Base-by-base conservation (phyloP, 2,329 filamentous ascomycete genomes). In the Hymenoscyphus fructigenus region DNA sequence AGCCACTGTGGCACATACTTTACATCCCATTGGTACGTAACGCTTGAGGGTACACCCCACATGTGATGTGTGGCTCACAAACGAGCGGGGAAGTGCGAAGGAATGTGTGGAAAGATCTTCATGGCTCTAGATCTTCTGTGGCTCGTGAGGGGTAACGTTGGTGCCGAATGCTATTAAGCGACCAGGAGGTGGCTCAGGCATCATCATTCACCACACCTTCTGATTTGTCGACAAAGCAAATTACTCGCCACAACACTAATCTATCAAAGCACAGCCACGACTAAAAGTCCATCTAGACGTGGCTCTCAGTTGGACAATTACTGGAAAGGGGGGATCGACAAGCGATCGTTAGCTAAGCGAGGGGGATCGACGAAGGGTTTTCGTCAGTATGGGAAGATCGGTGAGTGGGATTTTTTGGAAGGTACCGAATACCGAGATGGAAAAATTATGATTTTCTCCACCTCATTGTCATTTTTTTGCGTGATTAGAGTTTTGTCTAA, bases 191-290 rank as follows among this genome's bases (percentile, higher is more conserved):
- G 47, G 47, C 47, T 53, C 20, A 23, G 47, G 9, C 47, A 15
- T 53, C 20, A 53, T 14, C 10, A 53, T 53, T 53, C 47, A 53
- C 36, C 36, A 38, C 36, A 7, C 9, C 20, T 26, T 47, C 44
- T 23, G 44, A 50, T 50, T 50, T 50, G 44, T 53, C 23, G 47
- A 53, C 12, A 4, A 23, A 14, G 20, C n/a, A 34, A 12, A 20
- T 36, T 38, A 36, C 29, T 58, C 10, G 56, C 56, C 29, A 58
- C 56, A 44, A 62, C 36, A 5, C 36, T 17, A 38, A 38, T 38
- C 14, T 69, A 47, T 67, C 26, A 5, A 29, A 26, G 55, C 28
- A 57, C 28, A 57, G 28, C 55, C 28, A 36, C 28, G 55, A 62
- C 10, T 14, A 14, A 7, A n/a, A 38, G 28, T 26, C 5, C 14